Base-by-base conservation (phyloP, 768 basidiomycete genomes). In the Crucibulum laeve region DNA sequence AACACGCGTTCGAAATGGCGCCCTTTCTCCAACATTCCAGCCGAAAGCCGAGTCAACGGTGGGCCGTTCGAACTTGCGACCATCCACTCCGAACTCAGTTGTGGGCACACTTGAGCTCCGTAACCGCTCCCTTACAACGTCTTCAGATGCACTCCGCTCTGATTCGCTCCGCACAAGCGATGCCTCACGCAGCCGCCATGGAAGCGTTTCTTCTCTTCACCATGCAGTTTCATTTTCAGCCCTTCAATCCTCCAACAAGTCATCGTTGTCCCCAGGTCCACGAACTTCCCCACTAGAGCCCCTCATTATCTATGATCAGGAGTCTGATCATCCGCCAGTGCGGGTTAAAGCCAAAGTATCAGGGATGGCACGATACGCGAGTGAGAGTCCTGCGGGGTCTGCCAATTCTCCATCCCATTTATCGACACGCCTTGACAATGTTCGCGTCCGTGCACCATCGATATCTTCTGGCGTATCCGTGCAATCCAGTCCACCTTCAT, bases 301-400 rank as follows among this genome's bases (percentile, higher is more conserved):
- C 13, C 10, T 22, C 17, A 11, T 43, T 26, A 41, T 37, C 19
- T 46, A 49, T 0, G 48, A 55, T 18, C 33, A 46, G 23, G 49
- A 48, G 11, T 36, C 40, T 21, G 51, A 53, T 15, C 57, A 63
- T 2, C 65, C 62, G 2, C 47, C 63, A 1, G 52, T 63, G 25
- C 70, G 67, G 54, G 73, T 88, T 48, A 85, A 76, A 60, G 76
- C 85, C 15, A 87, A 79, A 54, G 69, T 87, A 19, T 74, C 82
- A 0, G 59, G 64, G 26, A 48, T 79, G 34, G 74, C 69, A 17
- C 78, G 71, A 48, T 48, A 60, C 6, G 42, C 50, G 25, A 45
- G 42, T 21, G 58, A 57, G 11, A 46, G 51, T 4, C 40, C 52
- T 19, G 47, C 58, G 3, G 42, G 50, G 4, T 46, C 58, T 33